Evolutionary conservation across 2,329 filamentous ascomycete species (phyloP).

Genomic region (Fusarium keratoplasticum): DNA sequence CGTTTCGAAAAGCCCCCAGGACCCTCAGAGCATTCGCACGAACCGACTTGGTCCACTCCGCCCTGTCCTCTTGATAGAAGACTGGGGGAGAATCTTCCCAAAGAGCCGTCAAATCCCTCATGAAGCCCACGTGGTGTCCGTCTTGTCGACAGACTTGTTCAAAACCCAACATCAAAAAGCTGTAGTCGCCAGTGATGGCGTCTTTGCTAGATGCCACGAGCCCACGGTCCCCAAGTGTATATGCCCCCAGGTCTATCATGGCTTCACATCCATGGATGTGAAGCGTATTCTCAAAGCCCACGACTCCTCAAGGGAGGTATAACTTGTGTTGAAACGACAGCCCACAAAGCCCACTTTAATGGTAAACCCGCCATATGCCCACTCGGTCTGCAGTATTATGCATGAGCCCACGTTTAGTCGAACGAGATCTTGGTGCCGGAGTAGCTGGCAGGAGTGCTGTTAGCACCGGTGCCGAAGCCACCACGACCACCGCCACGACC

Average conservation of each 20-base stretch:
- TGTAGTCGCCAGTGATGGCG: conserved; percentile 36
- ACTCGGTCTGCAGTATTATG: conserved; percentile 50
- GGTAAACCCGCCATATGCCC: conserved; percentile 57
- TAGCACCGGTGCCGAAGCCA: conserved; percentile 35
- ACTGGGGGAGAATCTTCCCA: conserved; percentile 44
- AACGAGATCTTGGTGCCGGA: conserved; percentile 85
- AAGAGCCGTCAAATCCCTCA: conserved; percentile 55
- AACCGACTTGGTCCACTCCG: conserved; percentile 49
- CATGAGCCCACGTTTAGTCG: conserved; percentile 55
- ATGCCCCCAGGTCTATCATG: conserved; percentile 69
- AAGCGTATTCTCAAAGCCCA: conserved; percentile 67
- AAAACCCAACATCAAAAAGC: conserved; percentile 51
- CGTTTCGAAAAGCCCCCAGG: conserved; percentile 51
- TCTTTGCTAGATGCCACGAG: conserved; percentile 50
- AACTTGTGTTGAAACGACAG: conserved; percentile 65
- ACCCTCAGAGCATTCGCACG: conserved; percentile 53
- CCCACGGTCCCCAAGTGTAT: conserved; percentile 53
- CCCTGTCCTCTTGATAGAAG: conserved; percentile 15
- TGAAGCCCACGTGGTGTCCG: conserved; percentile 50
- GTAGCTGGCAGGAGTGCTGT: conserved; percentile 49
- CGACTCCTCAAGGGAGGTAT: conserved; percentile 50
- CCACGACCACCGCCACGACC: conserved; percentile 40
- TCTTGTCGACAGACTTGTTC: conserved; percentile 41
- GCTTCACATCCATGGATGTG: conserved; percentile 49
- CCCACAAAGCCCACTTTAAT: conserved; percentile 62